Conservation (phyloP, 2,329 filamentous ascomycete species). For the Pseudophaeomoniella oleicola region DNA sequence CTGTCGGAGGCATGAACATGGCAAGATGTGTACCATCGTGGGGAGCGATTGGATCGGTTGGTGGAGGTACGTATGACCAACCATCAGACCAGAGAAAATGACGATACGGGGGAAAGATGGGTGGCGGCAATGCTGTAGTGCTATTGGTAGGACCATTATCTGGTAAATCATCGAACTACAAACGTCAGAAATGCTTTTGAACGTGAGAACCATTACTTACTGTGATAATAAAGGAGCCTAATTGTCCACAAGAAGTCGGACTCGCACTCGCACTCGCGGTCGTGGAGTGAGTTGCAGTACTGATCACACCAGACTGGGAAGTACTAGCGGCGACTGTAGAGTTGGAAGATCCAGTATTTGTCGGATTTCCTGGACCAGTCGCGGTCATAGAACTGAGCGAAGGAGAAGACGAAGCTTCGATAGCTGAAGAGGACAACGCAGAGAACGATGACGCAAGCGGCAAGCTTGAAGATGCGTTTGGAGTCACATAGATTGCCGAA, state of each 20-base stretch:
- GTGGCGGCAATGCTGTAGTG: constrained; percentile 17
- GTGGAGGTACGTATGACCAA: constrained; percentile 32
- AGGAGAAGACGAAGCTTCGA: no score
- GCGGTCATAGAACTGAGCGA: no score
- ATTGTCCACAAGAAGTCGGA: constrained; percentile 7
- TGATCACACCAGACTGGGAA: no score
- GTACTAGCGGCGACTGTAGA: no score
- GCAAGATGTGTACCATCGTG: constrained; percentile 8
- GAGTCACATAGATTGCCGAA: no score
- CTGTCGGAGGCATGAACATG: constrained; percentile 23
- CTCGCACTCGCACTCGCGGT: constrained; percentile 2
- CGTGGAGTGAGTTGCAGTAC: constrained; percentile 2
- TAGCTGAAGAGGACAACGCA: no score
- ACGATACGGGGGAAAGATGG: constrained; percentile 33
- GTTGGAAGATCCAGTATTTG: no score
- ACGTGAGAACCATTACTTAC: constrained; percentile 4
- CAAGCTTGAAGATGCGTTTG: no score
- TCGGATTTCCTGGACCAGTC: no score
- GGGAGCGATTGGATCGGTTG: constrained; percentile 28
- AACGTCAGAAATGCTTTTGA: background rate
- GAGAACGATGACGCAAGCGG: no score
- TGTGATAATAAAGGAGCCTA: constrained; percentile 6
- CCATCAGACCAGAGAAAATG: constrained; percentile 37
- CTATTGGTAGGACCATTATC: constrained; percentile 11
- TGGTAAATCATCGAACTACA: constrained; percentile 16